Evolutionary conservation across 192 early-diverging fungal genomes (phyloP).

Genomic region (Glomus cerebriforme): DNA sequence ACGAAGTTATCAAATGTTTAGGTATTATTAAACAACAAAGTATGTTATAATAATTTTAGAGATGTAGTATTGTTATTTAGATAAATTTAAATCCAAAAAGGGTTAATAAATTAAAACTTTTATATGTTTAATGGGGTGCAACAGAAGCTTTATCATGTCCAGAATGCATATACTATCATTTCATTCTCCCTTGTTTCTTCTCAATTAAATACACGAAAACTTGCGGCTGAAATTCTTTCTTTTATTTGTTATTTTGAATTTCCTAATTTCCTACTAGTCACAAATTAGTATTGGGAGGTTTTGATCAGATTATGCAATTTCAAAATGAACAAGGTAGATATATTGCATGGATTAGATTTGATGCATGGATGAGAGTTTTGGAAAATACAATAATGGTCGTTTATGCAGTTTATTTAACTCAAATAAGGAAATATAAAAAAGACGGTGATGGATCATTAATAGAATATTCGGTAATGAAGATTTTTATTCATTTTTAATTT

Average conservation of each 20-base stretch:
- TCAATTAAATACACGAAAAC: constrained; percentile 67
- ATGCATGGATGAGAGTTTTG: constrained; percentile 72
- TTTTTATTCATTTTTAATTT: background rate
- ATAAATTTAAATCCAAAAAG: background rate
- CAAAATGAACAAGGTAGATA: constrained; percentile 62
- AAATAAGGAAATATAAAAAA: constrained; percentile 69
- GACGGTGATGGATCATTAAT: constrained; percentile 72
- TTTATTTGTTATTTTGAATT: constrained; percentile 77
- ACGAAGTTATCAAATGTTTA: constrained; percentile 79
- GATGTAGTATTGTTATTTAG: background rate
- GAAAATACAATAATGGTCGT: constrained; percentile 72
- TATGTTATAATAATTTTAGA: constrained; percentile 11
- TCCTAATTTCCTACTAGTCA: constrained; percentile 80
- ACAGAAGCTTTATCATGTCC: constrained; percentile 72
- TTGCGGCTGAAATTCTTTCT: constrained; percentile 76
- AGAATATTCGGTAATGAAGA: constrained; percentile 65
- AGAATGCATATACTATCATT: constrained; percentile 69
- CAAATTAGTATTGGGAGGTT: constrained; percentile 70
- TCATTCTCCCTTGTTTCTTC: constrained; percentile 78
- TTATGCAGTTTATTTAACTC: constrained; percentile 78
- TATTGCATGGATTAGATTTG: too few relatives aligned
- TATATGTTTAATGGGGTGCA: constrained; percentile 65
- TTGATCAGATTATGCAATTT: constrained; percentile 75
- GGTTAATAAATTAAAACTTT: background rate
- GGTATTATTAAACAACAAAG: constrained; percentile 67